A percentile compares a stretch with the other conserved stretches of the same genome.
phyloP scores from a whole-genome alignment of 2,329 filamentous ascomycete species.

The Metarhizium album region DNA sequence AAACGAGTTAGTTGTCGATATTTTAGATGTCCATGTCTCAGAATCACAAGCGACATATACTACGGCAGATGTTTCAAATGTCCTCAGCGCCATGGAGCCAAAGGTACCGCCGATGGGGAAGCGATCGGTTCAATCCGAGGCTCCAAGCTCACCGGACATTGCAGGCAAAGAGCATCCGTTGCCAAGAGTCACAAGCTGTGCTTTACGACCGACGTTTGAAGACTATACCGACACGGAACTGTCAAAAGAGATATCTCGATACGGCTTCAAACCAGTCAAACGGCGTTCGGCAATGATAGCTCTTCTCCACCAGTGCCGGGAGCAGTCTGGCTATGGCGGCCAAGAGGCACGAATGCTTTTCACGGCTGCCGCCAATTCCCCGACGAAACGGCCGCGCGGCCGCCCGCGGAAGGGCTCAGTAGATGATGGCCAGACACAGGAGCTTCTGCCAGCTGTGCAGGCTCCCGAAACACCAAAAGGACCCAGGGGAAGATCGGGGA shows the following conservation, averaged over 20 bases:
- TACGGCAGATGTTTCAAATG: neutral
- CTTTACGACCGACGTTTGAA: slow-evolving; percentile 43
- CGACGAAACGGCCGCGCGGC: slow-evolving; percentile 20
- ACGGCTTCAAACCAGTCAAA: slow-evolving; percentile 64
- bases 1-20: slow-evolving; percentile 13
- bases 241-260: slow-evolving; percentile 48
- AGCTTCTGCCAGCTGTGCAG: slow-evolving; percentile 25
- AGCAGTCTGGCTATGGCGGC: slow-evolving; percentile 36
- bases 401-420: slow-evolving; percentile 22
- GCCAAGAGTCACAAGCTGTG: neutral
- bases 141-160: neutral
- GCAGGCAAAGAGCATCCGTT: neutral
- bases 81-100: slow-evolving; percentile 7
- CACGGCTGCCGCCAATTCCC: slow-evolving; percentile 1
- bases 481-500: slow-evolving; percentile 31
- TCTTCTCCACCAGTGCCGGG: slow-evolving; percentile 61
- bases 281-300: slow-evolving; percentile 58
- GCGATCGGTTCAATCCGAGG: neutral
- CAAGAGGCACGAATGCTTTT: slow-evolving; percentile 7
- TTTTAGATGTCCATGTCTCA: slow-evolving; percentile 15
- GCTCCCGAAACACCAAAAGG: slow-evolving; percentile 23
- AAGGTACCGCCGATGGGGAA: neutral
- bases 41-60: neutral
- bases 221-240: slow-evolving; percentile 53
- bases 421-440: slow-evolving; percentile 15